Conservation (phyloP, 306 rosid species). For the Cucumis hystrix region DNA sequence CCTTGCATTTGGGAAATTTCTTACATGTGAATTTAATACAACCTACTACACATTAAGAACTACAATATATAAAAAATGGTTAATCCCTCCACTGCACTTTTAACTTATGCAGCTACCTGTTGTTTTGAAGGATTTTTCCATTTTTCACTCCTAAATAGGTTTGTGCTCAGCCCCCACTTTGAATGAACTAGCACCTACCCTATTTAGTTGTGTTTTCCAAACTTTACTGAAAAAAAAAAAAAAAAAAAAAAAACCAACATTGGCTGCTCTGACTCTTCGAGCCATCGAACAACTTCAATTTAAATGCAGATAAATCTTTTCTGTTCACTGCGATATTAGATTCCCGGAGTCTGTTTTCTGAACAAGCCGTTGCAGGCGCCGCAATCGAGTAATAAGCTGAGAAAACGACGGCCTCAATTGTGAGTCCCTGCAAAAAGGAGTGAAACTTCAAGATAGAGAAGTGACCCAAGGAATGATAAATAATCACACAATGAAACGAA, state of each 20-base stretch:
- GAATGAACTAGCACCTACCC: constrained; percentile 59
- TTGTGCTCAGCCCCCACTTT: constrained; percentile 56
- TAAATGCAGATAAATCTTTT: constrained; percentile 28
- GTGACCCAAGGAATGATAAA: neutral
- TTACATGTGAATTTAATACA: constrained; percentile 27
- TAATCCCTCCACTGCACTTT: constrained; percentile 38
- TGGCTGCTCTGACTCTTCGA: constrained; percentile 60
- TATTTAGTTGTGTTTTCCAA: constrained; percentile 24
- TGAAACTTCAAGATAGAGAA: neutral
- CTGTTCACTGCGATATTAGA: constrained; percentile 22
- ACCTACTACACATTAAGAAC: constrained; percentile 22
- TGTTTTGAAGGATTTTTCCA: constrained; percentile 26
- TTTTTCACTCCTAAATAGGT: constrained; percentile 25
- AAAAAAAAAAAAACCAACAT: constrained; percentile 3
- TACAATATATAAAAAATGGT: constrained; percentile 13
- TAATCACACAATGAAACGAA: neutral
- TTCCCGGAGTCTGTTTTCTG: constrained; percentile 23
- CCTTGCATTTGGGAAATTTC: constrained; percentile 20
- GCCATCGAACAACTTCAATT: constrained; percentile 36
- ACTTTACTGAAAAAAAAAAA: constrained; percentile 2
- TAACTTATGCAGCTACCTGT: constrained; percentile 29
- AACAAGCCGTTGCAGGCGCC: constrained; percentile 40
- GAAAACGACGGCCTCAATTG: constrained; percentile 90
- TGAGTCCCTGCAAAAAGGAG: constrained; percentile 57
- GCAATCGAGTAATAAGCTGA: constrained; percentile 61